phyloP scores from a whole-genome alignment of 2,329 filamentous ascomycete genomes.

The Huntiella abstrusa region DNA sequence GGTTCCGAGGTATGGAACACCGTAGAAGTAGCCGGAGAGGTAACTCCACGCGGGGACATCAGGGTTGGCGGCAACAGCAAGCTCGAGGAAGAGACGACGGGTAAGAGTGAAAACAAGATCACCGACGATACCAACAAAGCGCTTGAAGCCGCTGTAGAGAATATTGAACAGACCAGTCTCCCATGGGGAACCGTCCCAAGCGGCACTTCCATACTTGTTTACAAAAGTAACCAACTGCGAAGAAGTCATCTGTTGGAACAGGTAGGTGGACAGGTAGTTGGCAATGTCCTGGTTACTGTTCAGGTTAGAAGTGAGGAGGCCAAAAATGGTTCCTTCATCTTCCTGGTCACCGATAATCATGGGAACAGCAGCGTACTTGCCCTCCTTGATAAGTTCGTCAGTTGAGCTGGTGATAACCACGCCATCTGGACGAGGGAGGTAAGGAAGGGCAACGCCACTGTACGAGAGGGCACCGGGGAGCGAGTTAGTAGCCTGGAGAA shows the following conservation, averaged over 20 bases:
- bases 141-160: constrained; percentile 46
- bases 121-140: constrained; percentile 42
- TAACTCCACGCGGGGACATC: constrained; percentile 40
- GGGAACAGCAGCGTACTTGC: constrained; percentile 37
- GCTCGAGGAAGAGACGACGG: constrained; percentile 25
- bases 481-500: constrained; percentile 37
- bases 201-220: constrained; percentile 30
- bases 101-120: constrained; percentile 35
- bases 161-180: constrained; percentile 37
- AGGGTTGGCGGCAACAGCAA: constrained; percentile 21
- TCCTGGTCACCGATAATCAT: constrained; percentile 46
- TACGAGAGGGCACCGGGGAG: constrained; percentile 39
- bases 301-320: constrained; percentile 37
- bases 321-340: constrained; percentile 48
- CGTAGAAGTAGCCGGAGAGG: constrained; percentile 38
- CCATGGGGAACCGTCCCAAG: constrained; percentile 41
- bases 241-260: constrained; percentile 25
- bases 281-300: constrained; percentile 33
- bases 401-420: constrained; percentile 32
- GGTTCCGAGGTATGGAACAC: constrained; percentile 41
- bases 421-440: constrained; percentile 42
- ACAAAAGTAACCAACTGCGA: constrained; percentile 29
- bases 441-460: constrained; percentile 37
- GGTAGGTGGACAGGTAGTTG: constrained; percentile 31
- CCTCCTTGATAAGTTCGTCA: constrained; percentile 26